Evolutionary conservation across 2,329 filamentous ascomycete genomes (phyloP), one percentile per base, ranked within the genome.

Genomic region (Xylariaceae sp.): DNA sequence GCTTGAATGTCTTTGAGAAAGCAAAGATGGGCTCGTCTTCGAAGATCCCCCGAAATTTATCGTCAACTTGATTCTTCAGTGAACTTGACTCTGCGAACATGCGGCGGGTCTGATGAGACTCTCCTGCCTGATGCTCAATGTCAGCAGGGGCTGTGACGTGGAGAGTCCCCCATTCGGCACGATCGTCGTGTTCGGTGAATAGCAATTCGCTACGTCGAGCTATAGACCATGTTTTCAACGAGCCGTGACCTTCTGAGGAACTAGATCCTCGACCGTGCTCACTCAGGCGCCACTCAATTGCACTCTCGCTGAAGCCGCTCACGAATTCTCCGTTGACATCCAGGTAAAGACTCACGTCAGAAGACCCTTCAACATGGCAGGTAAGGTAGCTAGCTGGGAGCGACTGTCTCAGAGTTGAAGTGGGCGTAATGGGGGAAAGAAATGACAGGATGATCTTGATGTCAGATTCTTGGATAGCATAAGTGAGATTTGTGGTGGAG

Each of bases 1-100:
- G 68, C 14, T 72, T 71, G 66, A 88, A 86, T 5, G 76, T 74
- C 59, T 86, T 86, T 12, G 83, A 76, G 64, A 91, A 94, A 0
- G 89, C 88, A 69, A 94, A 92, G 3, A 91, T 84, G 0, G 89
- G 89, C 64, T 92, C 86, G 30, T 88, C 78, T 44, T 91, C 85
- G 74, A 86, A 86, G 54, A 91, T 86, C 6, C 74, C 70, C 3
- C 89, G 81, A 67, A 85, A 91, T 1, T 71, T 68, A n/a, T 69
- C 67, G 59, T 94, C 88, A 14, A 86, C 76, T 42, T 75, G 66
- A 62, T 94, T 88, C 47, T 77, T 75, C 17, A 95, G 69, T 1
- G 75, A 77, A 5, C 87, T 85, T 11, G 77, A 83, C 50, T 76
- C 75, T 1, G 89, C 81, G 67, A 95, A 95, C 1, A 77, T 74